Evolutionary conservation across 805 yeast species (phyloP).

Genomic region (Yarrowia deformans): DNA sequence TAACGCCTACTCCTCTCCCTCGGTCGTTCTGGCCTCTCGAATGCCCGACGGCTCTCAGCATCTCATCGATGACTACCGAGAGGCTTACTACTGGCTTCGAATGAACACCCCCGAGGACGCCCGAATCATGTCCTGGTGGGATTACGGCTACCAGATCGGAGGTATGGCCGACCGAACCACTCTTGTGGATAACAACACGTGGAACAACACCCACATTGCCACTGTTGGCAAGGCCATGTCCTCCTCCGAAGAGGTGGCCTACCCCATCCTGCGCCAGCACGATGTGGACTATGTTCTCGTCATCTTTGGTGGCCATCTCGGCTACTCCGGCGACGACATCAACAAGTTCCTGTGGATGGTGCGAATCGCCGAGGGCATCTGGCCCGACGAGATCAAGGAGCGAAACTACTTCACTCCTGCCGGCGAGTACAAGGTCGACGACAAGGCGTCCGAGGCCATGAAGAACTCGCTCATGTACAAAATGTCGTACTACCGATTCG

Average conservation of each 20-base stretch:
- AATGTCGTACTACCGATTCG: slow-evolving; percentile 87
- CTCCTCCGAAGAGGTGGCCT: slow-evolving; percentile 84
- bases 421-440: slow-evolving; percentile 91
- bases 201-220: slow-evolving; percentile 99
- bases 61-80: slow-evolving; percentile 95
- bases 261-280: slow-evolving; percentile 83
- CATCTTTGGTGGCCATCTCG: slow-evolving; percentile 92
- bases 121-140: slow-evolving; percentile 99
- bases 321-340: slow-evolving; percentile 94
- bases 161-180: slow-evolving; percentile 99
- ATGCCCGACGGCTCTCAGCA: slow-evolving; percentile 84
- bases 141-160: slow-evolving; percentile 98
- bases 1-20: slow-evolving; percentile 95
- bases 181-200: slow-evolving; percentile 96
- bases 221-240: slow-evolving; percentile 99
- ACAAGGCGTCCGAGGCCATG: slow-evolving; percentile 83
- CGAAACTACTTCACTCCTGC: slow-evolving; percentile 78
- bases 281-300: slow-evolving; percentile 95
- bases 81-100: slow-evolving; percentile 98
- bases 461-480: slow-evolving; percentile 90
- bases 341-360: slow-evolving; percentile 99
- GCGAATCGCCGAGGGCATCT: slow-evolving; percentile 96
- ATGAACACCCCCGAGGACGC: slow-evolving; percentile 98
- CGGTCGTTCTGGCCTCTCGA: slow-evolving; percentile 88
- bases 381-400: slow-evolving; percentile 98